These are phyloP conservation scores for Pisolithus tinctorius DNA, from an alignment of 768 basidiomycete genomes.

Conservation along the genomic window DNA sequence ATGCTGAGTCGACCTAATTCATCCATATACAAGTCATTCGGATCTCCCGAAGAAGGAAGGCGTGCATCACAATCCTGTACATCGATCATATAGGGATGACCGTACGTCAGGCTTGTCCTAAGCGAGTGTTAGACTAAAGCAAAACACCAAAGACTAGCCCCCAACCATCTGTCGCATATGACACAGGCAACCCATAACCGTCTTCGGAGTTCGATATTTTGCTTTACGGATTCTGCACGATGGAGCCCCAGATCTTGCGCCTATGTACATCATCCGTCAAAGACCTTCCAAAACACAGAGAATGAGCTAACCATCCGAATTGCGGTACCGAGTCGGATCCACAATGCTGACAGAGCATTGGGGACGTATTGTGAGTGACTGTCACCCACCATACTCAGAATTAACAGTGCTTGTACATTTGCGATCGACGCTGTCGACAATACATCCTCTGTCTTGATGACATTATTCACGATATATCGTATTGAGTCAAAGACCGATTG, in stretches of 20 bases:
- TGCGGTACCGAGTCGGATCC: constrained; percentile 83
- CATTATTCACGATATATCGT: constrained; percentile 75
- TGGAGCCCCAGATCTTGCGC: constrained; percentile 97
- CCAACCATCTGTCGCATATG: constrained; percentile 88
- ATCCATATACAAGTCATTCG: constrained; percentile 73
- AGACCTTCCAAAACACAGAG: constrained; percentile 2
- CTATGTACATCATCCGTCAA: constrained; percentile 32
- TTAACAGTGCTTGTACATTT: constrained; percentile 84
- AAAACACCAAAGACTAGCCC: constrained; percentile 1
- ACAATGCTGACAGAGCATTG: constrained; percentile 76
- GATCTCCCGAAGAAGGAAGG: constrained; percentile 82
- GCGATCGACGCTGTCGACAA: constrained; percentile 78
- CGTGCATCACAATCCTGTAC: constrained; percentile 94
- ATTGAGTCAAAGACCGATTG: constrained; percentile 86
- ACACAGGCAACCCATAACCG: constrained; percentile 94
- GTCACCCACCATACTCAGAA: constrained; percentile 83
- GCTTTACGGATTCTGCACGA: constrained; percentile 80
- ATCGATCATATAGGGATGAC: constrained; percentile 95
- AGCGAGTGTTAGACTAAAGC: constrained; percentile 4
- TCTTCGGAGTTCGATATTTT: constrained; percentile 79
- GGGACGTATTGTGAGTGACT: constrained; percentile 88
- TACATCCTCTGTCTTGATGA: constrained; percentile 88
- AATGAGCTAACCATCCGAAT: constrained; percentile 75
- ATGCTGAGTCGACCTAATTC: constrained; percentile 90
- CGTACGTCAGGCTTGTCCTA: constrained; percentile 85